phyloP scores from a whole-genome alignment of 352 stramenopile genomes.

The Lagenidium giganteum region DNA sequence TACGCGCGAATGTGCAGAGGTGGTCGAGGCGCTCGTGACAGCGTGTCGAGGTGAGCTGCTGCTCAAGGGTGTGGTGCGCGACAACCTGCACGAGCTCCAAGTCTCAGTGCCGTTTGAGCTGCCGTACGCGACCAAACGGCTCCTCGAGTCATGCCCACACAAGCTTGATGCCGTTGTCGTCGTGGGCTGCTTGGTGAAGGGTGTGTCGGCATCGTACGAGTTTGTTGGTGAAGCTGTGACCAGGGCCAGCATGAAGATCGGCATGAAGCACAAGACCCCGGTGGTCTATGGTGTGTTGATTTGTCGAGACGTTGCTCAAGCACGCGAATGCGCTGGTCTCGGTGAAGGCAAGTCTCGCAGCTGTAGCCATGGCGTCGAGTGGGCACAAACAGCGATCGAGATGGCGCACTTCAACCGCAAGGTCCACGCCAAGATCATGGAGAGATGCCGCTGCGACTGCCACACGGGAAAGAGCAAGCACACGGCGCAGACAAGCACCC shows the following conservation, averaged over 20 bases:
- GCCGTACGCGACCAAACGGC: conserved; percentile 23
- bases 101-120: conserved; percentile 29
- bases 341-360: conserved; percentile 2
- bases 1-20: conserved; percentile 16
- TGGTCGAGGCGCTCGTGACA: conserved; percentile 21
- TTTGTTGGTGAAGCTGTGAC: conserved; percentile 19
- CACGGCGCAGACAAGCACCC: too few relatives aligned
- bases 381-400: conserved; percentile 89
- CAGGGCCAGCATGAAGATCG: conserved; percentile 19
- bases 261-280: conserved; percentile 18
- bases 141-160: conserved; percentile 8
- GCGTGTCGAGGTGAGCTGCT: conserved; percentile 27
- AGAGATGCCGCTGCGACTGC: conserved; percentile 8
- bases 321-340: conserved; percentile 8
- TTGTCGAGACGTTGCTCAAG: conserved; percentile 9
- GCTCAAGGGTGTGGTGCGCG: conserved; percentile 21
- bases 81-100: conserved; percentile 22
- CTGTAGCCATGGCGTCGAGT: conserved; percentile 85
- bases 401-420: conserved; percentile 73
- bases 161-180: conserved; percentile 19
- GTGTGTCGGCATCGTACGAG: conserved; percentile 14
- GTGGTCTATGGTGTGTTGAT: conserved; percentile 19
- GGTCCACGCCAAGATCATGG: neutral
- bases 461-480: neutral
- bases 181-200: conserved; percentile 17